These are phyloP conservation scores for Monilinia polystroma DNA, from an alignment of 2,329 filamentous ascomycete genomes.

Conservation along the genomic window DNA sequence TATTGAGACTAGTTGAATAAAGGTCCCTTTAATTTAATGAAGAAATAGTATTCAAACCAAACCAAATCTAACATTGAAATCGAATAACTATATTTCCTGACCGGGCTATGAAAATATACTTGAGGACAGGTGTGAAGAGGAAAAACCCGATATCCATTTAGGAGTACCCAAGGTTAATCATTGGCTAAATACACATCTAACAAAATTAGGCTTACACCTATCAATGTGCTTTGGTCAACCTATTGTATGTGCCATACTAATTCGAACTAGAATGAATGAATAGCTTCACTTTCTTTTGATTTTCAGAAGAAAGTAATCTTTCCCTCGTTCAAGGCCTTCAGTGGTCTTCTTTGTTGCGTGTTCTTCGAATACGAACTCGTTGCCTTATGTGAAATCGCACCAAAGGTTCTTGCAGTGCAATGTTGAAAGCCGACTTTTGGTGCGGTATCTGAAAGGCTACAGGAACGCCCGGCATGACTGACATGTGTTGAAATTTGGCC, in stretches of 20 bases:
- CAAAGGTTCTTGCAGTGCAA: neutral
- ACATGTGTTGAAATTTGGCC: neutral
- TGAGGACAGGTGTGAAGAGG: too few species aligned
- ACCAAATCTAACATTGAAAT: neutral
- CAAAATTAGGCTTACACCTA: neutral
- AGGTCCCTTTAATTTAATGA: neutral
- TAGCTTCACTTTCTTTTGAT: neutral
- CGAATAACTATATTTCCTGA: neutral
- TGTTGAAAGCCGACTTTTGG: too few species aligned
- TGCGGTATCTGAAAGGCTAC: neutral
- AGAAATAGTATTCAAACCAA: neutral
- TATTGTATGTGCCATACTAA: neutral
- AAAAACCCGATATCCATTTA: too few species aligned
- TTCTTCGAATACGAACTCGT: neutral
- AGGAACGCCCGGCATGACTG: neutral
- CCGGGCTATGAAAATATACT: neutral
- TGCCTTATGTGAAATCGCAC: neutral
- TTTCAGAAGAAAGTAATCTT: neutral
- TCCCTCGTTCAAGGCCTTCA: neutral
- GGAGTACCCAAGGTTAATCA: too few species aligned
- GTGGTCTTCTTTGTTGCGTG: neutral
- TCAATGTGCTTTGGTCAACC: neutral
- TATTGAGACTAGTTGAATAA: neutral
- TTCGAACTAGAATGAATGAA: neutral
- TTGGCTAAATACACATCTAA: too few species aligned